Evolutionary conservation across 371 early-diverging fungal genomes (phyloP).

Genomic region (Syncephalis plumigaleata): DNA sequence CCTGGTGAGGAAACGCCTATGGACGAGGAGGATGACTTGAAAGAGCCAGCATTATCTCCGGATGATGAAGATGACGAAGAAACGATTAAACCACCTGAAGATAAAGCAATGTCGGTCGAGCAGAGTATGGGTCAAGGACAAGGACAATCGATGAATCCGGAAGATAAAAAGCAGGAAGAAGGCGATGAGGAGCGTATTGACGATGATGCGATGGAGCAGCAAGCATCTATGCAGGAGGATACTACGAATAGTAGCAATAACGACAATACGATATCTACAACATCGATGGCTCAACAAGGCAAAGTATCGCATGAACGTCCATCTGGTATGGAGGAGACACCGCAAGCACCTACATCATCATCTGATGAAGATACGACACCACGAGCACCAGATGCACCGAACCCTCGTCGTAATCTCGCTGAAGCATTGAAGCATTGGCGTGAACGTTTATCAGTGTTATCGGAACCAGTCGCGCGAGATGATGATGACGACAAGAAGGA

Average conservation of each 20-base stretch:
- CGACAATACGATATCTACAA: no score
- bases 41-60: no score
- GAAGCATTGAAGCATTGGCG: constrained; percentile 85
- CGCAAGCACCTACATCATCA: no score
- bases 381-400: constrained; percentile 13
- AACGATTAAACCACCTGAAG: no score
- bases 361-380: no score
- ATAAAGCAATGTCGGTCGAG: constrained; percentile 13
- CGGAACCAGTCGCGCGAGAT: constrained; percentile 23
- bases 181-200: no score
- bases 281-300: constrained; percentile 14
- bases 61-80: no score
- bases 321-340: no score
- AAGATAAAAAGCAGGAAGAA: constrained; percentile 15
- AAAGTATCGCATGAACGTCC: no score
- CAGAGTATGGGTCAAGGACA: constrained; percentile 12
- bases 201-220: no score
- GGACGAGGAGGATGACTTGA: constrained; percentile 9
- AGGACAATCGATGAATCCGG: constrained; percentile 17
- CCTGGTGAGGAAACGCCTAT: constrained; percentile 17
- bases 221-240: no score
- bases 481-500: constrained; percentile 25
- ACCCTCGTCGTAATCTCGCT: constrained; percentile 69
- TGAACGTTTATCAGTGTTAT: constrained; percentile 8
- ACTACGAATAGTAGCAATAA: no score